A percentile compares a stretch with the other conserved stretches of the same genome.
These are phyloP conservation scores for Pythium folliculosum DNA, from an alignment of 352 stramenopile species.

Conservation along the genomic window DNA sequence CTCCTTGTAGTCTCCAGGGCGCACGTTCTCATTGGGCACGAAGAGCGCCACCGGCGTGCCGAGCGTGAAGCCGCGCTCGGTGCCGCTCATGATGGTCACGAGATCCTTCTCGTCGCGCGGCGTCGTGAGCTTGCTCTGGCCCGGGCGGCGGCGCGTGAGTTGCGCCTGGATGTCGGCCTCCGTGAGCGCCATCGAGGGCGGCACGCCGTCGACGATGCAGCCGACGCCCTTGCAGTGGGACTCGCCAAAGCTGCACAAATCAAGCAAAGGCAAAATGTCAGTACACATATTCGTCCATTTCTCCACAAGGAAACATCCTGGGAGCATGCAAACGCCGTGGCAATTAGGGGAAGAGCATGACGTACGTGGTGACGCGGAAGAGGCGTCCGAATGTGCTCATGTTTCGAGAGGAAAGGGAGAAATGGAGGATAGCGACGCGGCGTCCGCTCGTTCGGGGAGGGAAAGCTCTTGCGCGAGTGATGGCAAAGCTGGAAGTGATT, in stretches of 20 bases:
- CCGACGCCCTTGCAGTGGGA: constrained; percentile 98
- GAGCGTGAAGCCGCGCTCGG: constrained; percentile 91
- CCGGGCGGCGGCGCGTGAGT: constrained; percentile 95
- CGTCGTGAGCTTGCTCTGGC: constrained; percentile 98
- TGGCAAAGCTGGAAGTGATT: constrained; percentile 31
- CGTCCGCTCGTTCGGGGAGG: not conserved
- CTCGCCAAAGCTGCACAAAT: constrained; percentile 92
- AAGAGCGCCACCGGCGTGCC: constrained; percentile 97
- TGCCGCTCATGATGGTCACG: constrained; percentile 97
- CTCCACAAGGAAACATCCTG: not conserved
- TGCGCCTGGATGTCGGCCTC: constrained; percentile 97
- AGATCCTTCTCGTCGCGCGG: constrained; percentile 97
- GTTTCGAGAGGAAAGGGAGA: constrained; percentile 9
- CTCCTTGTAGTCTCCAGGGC: constrained; percentile 96
- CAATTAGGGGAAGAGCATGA: not conserved
- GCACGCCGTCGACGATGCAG: constrained; percentile 97
- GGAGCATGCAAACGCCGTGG: not conserved
- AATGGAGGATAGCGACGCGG: constrained; percentile 1
- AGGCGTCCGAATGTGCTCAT: constrained; percentile 96
- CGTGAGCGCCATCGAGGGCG: constrained; percentile 94
- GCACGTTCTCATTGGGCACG: constrained; percentile 98
- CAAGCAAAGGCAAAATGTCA: constrained; percentile 1
- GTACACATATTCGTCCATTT: no score
- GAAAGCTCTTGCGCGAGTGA: constrained; percentile 2
- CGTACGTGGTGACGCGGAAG: constrained; percentile 97